Evolutionary conservation across 2,329 filamentous ascomycete species (phyloP), one percentile per base, ranked within the genome.

Genomic region (Penicillium sp.): DNA sequence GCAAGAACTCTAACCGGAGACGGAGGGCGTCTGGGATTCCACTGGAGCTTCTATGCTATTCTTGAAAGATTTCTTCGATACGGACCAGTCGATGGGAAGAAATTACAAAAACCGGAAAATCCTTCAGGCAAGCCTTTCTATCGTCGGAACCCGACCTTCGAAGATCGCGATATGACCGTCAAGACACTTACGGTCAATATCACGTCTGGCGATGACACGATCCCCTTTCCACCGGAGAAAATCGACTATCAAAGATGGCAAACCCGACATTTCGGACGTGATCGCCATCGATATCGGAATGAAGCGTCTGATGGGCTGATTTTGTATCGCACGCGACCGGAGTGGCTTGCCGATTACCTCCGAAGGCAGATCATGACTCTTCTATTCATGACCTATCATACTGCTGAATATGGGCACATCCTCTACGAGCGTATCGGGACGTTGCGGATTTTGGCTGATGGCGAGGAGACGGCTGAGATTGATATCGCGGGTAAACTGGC

Each of bases 1-100:
- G 23, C n/a, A 9, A 27, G 15, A n/a, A 6, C 13, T 2, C 10
- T 28, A 12, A 10, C 4, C 4, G 37, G 42, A 9, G 32, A 37
- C 16, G 40, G 39, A 5, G 41, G 44, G 3, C 39, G 30, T 7
- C 3, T 25, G 3, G 39, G 44, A 1, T 31, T 41, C 23, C 35
- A 45, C 18, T 50, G 45, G 44, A 28, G 22, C 13, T 50, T 50
- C 26, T 45, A 44, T 14, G 42, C 42, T 1, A 10, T 41, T 20
- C 37, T 50, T 11, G 44, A 48, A 16, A 39, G 44, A 4, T 50
- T 48, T 22, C 14, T 45, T 8, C 37, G 26, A 4, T 40, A 44
- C 18, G 47, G 47, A 2, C 47, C 47, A 2, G 25, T 50, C 17
- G 35, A 17, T 11, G 30, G 30, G 14, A 38, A 42, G n/a, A 20